A percentile compares a stretch with the other conserved stretches of the same genome.
Conservation (phyloP, 2,329 filamentous ascomycete genomes). For the Aspergillus udagawae region DNA sequence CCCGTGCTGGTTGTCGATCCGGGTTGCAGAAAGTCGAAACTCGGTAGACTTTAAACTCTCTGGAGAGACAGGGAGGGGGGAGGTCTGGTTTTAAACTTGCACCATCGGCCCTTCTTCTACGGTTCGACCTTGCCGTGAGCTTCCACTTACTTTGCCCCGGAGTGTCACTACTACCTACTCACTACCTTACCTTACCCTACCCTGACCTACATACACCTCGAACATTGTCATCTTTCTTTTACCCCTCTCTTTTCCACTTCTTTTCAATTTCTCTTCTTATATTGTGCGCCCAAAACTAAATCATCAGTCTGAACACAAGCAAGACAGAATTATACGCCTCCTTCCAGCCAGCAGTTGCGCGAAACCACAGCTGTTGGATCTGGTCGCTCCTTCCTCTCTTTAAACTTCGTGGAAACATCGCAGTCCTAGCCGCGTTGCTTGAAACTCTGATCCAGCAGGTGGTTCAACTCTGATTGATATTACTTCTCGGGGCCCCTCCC, state of each 20-base stretch:
- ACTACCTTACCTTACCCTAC: slow-evolving; percentile 5
- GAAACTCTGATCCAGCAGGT: slow-evolving; percentile 19
- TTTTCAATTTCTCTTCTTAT: slow-evolving; percentile 2
- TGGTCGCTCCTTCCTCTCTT: slow-evolving; percentile 3
- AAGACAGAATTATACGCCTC: background rate
- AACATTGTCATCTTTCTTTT: slow-evolving; percentile 7
- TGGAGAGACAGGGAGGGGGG: slow-evolving; percentile 1
- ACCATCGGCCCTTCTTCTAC: slow-evolving; percentile 16
- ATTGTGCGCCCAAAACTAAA: background rate
- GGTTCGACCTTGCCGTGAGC: slow-evolving; percentile 15
- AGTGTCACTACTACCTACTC: slow-evolving; percentile 6
- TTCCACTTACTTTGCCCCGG: slow-evolving; percentile 16
- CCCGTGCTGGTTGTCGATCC: slow-evolving; percentile 23
- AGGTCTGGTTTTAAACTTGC: slow-evolving; percentile 16
- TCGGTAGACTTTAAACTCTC: slow-evolving; percentile 25
- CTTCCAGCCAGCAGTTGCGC: background rate
- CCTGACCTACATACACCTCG: slow-evolving; percentile 6
- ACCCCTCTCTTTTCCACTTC: slow-evolving; percentile 11
- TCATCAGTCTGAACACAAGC: background rate
- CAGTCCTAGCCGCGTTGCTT: slow-evolving; percentile 4
- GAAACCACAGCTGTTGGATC: background rate
- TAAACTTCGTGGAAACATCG: slow-evolving; percentile 7
- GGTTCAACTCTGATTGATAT: slow-evolving; percentile 20
- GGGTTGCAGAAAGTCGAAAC: slow-evolving; percentile 19
- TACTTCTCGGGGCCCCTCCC: slow-evolving; percentile 13